Evolutionary conservation across 2,329 filamentous ascomycete genomes (phyloP), one percentile per base, ranked within the genome.

Genomic region (Colletotrichum sp.): DNA sequence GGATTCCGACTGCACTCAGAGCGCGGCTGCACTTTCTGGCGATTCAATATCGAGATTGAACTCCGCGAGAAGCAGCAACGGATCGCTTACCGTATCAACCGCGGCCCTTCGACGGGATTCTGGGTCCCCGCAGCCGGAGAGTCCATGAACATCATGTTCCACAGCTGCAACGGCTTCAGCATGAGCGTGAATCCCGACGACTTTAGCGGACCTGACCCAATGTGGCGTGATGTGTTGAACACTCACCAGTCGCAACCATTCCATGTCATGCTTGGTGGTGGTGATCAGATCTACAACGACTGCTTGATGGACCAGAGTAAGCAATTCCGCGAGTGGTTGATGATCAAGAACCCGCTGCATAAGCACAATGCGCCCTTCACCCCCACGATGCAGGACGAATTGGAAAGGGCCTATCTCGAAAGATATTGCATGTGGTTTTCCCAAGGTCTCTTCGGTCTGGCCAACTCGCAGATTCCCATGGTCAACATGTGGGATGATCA

Each of bases 401-500:
- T 99, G 7, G 97, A 99, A 82, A 86, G 86, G 1, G 98, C 98
- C 81, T 99, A 98, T 81, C 89, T 99, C 0, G 91, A 98, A 75
- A 92, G 95, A 24, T 99, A 99, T 81, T 92, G 93, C 76, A 94
- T 93, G 90, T 99, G 97, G 96, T 99, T 99, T 84, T 98, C 96
- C 0, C 96, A 98, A 81, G 97, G 98, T 0, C 87, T 99, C 7
- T 99, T 98, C 81, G 92, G 94, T n/a, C 91, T 99, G 82, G 97
- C 96, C 7, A 96, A 94, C 80, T 94, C 95, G 3, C 96, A 99
- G 83, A 99, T 99, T 61, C 96, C 97, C 10, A 99, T 98, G 96
- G 92, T 99, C 80, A 99, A 99, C 83, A 96, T 99, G 84, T 98
- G 95, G 89, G 96, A 99, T 83, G 97, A 99, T 80, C 97, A 99